Evolutionary conservation across 768 basidiomycete genomes (phyloP).

Genomic region (Hericium coralloides): DNA sequence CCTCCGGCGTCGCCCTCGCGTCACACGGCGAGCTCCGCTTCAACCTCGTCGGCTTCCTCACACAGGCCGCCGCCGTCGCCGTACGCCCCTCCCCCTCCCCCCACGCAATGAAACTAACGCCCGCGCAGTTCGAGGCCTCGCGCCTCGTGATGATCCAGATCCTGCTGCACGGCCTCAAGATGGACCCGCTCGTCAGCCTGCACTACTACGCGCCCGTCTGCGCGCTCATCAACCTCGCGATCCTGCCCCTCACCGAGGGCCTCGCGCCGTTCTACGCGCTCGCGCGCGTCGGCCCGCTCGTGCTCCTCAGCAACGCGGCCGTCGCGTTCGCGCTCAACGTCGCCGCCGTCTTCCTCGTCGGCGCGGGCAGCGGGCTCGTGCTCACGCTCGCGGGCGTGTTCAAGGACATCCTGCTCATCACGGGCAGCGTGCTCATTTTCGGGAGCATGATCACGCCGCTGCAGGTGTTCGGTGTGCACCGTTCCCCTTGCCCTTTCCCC

Average conservation of each 20-base stretch:
- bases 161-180: constrained; percentile 89
- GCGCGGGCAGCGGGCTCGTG: constrained; percentile 79
- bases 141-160: constrained; percentile 96
- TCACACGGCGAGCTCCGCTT: constrained; percentile 86
- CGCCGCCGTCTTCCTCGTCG: constrained; percentile 90
- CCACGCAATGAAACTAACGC: background rate
- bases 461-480: constrained; percentile 66
- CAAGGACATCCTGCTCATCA: constrained; percentile 95
- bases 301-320: constrained; percentile 76
- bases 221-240: constrained; percentile 75
- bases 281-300: constrained; percentile 35
- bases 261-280: constrained; percentile 76
- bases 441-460: constrained; percentile 70
- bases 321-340: constrained; percentile 88
- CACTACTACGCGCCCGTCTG: constrained; percentile 98
- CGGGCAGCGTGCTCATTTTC: constrained; percentile 83
- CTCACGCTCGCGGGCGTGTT: constrained; percentile 92
- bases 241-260: constrained; percentile 91
- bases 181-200: constrained; percentile 93
- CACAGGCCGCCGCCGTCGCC: constrained; percentile 77
- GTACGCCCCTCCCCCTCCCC: constrained; percentile 32
- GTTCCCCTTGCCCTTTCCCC: background rate
- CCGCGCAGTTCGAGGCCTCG: constrained; percentile 77
- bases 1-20: constrained; percentile 79
- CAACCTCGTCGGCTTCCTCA: constrained; percentile 78